phyloP scores from a whole-genome alignment of 1,139 yeast species.

The Yamadazyma blattariae region DNA sequence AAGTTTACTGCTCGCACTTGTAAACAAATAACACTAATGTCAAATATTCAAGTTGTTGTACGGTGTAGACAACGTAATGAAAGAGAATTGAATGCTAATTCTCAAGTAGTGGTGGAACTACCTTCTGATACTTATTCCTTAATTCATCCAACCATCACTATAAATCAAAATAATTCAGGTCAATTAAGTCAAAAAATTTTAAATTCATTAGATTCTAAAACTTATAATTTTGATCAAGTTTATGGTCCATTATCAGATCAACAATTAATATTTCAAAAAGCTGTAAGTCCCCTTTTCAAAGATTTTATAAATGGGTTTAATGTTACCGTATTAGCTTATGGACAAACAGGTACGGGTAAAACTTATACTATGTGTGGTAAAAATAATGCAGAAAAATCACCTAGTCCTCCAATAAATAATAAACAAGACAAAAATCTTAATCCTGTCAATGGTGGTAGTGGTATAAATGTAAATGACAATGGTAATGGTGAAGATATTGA shows the following conservation, averaged over 20 bases:
- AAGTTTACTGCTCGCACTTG: no score
- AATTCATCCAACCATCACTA: conserved; percentile 34
- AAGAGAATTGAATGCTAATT: conserved; percentile 66
- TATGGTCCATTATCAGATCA: conserved; percentile 75
- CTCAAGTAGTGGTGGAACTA: conserved; percentile 69
- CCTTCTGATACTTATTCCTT: conserved; percentile 45
- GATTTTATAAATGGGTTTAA: conserved; percentile 71
- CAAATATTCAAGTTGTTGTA: conserved; percentile 77
- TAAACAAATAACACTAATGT: conserved; percentile 19
- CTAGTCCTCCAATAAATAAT: background rate
- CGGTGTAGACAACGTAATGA: conserved; percentile 83
- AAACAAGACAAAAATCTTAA: background rate
- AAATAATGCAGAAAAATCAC: conserved; percentile 1
- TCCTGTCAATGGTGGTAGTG: no score
- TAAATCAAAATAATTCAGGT: conserved; percentile 26
- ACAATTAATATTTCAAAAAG: conserved; percentile 50
- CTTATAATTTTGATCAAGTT: conserved; percentile 69
- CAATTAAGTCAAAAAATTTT: conserved; percentile 14
- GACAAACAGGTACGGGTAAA: conserved; percentile 89
- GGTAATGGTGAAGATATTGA: background rate
- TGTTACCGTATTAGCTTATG: conserved; percentile 82
- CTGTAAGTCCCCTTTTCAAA: conserved; percentile 61
- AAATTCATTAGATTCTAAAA: conserved; percentile 30
- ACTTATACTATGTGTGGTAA: conserved; percentile 87
- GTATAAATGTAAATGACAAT: conserved; percentile 8